Evolutionary conservation across 306 rosid genomes (phyloP), one percentile per base, ranked within the genome.

Genomic region (Betula pendula): DNA sequence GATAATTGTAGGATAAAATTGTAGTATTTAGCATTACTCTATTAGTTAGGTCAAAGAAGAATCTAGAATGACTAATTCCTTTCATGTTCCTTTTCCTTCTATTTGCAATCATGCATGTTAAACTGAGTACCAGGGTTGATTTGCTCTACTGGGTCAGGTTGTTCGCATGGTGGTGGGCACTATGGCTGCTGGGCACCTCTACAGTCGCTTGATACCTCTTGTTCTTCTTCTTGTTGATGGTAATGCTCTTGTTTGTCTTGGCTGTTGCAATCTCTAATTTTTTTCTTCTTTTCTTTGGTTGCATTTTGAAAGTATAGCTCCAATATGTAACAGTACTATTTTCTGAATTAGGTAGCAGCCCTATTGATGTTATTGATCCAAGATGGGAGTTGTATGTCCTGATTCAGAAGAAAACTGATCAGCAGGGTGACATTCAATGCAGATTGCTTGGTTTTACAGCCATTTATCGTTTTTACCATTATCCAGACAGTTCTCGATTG

Each of bases 201-300:
- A 95, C 74, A 78, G 97, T 79, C 91, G 84, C 78, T 76, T 94
- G 79, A 86, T 90, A 75, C 98, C 98, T 71, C 91, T 94, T 67
- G 89, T 88, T 50, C 91, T 94, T 77, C 97, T 94, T 73, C 98
- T 94, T 58, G 91, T 92, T 83, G 97, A 94, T 82, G 98, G 98
- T 94, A 88, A 29, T 77, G 51, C 71, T 53, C 58, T 43, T 63
- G 44, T 10, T 38, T n/a, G 8, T 38, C 45, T 35, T 65, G 42
- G 70, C 24, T 38, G 45, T 38, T 65, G 70, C 13, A 17, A 65
- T 17, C 22, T 38, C 38, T 8, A 3, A 33, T 59, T 24, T 56
- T 1, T 11, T 29, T 49, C 22, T 58, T 80, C 48, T 33, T 52
- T 77, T 68, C 33, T 53, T 55, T 72, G 48, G 55, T 56, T 17